Evolutionary conservation across 1,284 basidiomycete species (phyloP).

Genomic region (Ceratobasidium papillatum): DNA sequence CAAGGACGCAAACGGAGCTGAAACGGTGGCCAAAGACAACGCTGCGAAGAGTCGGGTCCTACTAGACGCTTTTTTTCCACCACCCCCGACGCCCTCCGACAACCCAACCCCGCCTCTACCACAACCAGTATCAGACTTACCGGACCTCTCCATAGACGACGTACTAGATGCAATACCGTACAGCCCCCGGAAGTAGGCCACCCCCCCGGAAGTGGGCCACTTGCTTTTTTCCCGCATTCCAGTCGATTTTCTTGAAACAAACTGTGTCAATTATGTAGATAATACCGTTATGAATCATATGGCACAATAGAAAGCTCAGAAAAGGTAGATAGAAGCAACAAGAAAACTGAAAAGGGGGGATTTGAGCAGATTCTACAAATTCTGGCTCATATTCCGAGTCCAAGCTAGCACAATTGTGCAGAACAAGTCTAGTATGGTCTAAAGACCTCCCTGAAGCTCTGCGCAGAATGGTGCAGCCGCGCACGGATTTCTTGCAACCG

Average conservation of each 20-base stretch:
- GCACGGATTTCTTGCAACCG: not conserved
- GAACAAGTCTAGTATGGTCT: not conserved
- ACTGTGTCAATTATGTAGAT: not conserved
- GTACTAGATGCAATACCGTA: no score
- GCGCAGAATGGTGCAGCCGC: not conserved
- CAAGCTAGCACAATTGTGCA: not conserved
- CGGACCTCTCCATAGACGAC: no score
- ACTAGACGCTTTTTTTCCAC: slow-evolving; percentile 40
- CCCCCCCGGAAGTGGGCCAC: not conserved
- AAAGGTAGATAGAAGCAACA: not conserved
- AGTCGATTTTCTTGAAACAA: not conserved
- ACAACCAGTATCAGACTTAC: no score
- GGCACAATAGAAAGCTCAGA: not conserved
- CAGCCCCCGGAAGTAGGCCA: not conserved
- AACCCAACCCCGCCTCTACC: no score
- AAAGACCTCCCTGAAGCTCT: not conserved
- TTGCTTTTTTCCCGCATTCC: not conserved
- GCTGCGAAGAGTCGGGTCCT: slow-evolving; percentile 34
- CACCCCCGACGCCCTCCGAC: no score
- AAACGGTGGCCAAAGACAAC: not conserved
- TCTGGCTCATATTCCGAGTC: not conserved
- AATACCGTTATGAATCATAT: not conserved
- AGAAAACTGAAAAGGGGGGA: not conserved
- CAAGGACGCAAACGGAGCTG: not conserved
- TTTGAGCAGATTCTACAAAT: not conserved